Evolutionary conservation across 2,329 filamentous ascomycete species (phyloP), one percentile per base, ranked within the genome.

Genomic region (Coniochaeta sp.): DNA sequence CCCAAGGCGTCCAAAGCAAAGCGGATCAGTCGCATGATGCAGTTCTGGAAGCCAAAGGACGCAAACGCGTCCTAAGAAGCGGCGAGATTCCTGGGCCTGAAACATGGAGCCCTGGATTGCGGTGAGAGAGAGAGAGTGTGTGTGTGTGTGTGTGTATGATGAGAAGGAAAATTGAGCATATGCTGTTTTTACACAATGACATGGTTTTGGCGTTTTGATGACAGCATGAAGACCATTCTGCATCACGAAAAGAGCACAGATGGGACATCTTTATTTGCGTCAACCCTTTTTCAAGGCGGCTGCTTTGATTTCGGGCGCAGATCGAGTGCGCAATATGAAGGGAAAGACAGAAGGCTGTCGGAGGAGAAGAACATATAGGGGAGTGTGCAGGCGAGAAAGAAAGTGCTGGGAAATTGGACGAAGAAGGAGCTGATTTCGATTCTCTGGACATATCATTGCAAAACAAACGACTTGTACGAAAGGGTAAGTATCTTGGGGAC

Each of bases 21-120:
- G 70, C 82, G 89, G 33, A 74, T 92, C 40, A 89, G 89, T 70
- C 87, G 88, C 58, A 80, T 92, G 76, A 86, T 91, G 80, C 86
- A 88, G 67, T 93, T 93, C 72, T 93, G 89, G 89, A 90, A 89
- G 73, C 78, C 80, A 11, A 85, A 81, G 68, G 80, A 81, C 31
- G 54, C 31, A 3, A 57, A 57, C 31, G 54, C 36, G 14, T 26
- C 47, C 24, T 52, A 12, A 63, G 57, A 60, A 47, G 11, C 26
- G 38, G 31, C 19, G 16, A 26, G 24, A n/a, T 19, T 5, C n/a
- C 38, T 19, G 16, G 38, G 7, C 14, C 34, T 40, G 38, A 17
- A 40, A 6, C 38, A 40, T n/a, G 4, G 17, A 38, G 38, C 6
- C 38, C 31, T 11, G 24, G 14, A 14, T 33, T 6, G 14, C 16